Conservation (phyloP, 495 filamentous ascomycete species). For the Tuber aestivum region DNA sequence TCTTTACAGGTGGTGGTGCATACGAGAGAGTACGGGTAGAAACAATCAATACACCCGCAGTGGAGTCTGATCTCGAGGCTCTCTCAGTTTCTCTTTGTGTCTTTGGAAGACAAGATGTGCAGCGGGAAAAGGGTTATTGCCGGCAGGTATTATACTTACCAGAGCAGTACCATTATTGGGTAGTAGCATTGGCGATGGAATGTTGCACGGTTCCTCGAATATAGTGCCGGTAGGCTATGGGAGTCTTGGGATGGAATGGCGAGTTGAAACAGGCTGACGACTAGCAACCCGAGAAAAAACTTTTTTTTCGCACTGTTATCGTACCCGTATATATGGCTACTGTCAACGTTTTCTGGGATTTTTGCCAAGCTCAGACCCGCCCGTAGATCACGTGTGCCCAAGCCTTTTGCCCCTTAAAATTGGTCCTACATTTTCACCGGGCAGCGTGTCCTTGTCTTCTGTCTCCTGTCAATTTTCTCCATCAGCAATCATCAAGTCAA, state of each 20-base stretch:
- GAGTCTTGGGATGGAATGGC: not conserved
- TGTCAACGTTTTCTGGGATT: not conserved
- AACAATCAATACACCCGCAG: not conserved
- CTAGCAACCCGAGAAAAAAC: not conserved
- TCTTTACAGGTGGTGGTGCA: not conserved
- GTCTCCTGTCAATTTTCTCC: not conserved
- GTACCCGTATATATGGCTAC: not conserved
- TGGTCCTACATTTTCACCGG: not conserved
- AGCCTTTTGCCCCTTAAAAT: conserved; percentile 5
- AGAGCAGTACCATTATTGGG: not conserved
- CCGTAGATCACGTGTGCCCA: not conserved
- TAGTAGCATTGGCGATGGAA: not conserved
- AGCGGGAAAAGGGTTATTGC: not conserved
- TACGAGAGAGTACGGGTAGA: not conserved
- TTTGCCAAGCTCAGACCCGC: not conserved
- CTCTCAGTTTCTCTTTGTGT: not conserved
- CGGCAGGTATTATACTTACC: not conserved
- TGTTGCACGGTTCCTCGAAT: not conserved
- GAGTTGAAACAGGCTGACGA: not conserved
- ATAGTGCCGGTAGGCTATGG: not conserved
- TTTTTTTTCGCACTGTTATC: not conserved
- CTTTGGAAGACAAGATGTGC: not conserved
- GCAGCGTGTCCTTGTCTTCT: conserved; percentile 4
- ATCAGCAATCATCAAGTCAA: conserved; percentile 2
- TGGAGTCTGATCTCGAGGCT: not conserved